These are phyloP conservation scores for Diaporthe citri DNA, from an alignment of 2,329 filamentous ascomycete genomes.

Conservation along the genomic window DNA sequence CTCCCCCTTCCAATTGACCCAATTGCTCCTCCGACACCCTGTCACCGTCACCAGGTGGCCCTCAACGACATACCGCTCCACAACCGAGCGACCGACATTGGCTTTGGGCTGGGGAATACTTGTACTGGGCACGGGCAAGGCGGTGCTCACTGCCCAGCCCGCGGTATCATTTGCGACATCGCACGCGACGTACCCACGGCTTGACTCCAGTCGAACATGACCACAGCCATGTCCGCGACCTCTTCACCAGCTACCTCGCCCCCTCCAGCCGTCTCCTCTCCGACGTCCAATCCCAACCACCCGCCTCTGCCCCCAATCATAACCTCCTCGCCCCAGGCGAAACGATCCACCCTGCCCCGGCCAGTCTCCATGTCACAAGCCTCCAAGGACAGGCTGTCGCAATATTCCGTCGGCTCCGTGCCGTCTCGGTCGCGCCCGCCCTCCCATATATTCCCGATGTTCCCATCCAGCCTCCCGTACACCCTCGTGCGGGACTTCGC, in stretches of 20 bases:
- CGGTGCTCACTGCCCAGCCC: slow-evolving; percentile 37
- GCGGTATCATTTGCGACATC: slow-evolving; percentile 41
- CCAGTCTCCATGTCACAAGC: slow-evolving; percentile 76
- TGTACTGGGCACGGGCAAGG: slow-evolving; percentile 35
- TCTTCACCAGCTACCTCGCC: slow-evolving; percentile 68
- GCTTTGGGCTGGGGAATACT: slow-evolving; percentile 32
- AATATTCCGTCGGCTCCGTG: slow-evolving; percentile 81
- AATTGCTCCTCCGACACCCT: slow-evolving; percentile 24
- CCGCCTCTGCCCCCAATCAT: slow-evolving; percentile 68
- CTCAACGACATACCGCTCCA: slow-evolving; percentile 9
- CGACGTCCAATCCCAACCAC: slow-evolving; percentile 63
- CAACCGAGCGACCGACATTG: slow-evolving; percentile 29
- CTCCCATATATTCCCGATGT: slow-evolving; percentile 85
- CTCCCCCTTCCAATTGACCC: slow-evolving; percentile 21
- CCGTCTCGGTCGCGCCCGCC: slow-evolving; percentile 80
- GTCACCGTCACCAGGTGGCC: slow-evolving; percentile 12
- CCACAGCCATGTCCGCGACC: slow-evolving; percentile 69
- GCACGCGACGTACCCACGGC: slow-evolving; percentile 40
- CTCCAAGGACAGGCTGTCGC: slow-evolving; percentile 84
- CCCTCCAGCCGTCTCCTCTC: slow-evolving; percentile 58
- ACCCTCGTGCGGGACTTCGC: slow-evolving; percentile 97
- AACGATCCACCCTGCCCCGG: slow-evolving; percentile 71
- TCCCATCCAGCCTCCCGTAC: slow-evolving; percentile 88
- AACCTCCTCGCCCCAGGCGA: slow-evolving; percentile 66
- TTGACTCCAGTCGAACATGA: slow-evolving; percentile 54